Conservation (phyloP, 2,329 filamentous ascomycete genomes). For the Ploettnerulaceae sp. region DNA sequence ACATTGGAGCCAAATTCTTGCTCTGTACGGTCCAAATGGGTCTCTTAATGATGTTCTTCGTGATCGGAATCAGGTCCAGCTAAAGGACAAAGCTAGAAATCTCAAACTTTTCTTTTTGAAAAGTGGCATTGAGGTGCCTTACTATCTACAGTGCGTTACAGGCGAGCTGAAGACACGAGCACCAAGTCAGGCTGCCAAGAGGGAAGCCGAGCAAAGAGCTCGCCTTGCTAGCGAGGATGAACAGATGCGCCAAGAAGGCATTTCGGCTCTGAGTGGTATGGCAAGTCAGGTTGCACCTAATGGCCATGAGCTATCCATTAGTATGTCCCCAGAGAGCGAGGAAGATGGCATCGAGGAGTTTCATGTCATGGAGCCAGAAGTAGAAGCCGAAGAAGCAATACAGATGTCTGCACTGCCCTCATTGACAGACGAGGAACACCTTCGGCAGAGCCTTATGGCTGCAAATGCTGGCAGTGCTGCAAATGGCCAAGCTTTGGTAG, state of each 20-base stretch:
- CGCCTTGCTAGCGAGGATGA: constrained; percentile 55
- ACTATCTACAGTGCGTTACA: constrained; percentile 81
- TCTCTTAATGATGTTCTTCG: constrained; percentile 78
- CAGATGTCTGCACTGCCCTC: neutral
- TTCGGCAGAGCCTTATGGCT: constrained; percentile 6
- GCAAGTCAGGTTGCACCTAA: constrained; percentile 28
- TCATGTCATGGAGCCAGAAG: constrained; percentile 17
- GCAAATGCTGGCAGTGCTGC: neutral
- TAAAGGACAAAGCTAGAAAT: constrained; percentile 89
- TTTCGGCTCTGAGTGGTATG: constrained; percentile 50
- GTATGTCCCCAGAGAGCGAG: constrained; percentile 8
- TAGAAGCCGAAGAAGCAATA: neutral
- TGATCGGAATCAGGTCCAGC: constrained; percentile 83
- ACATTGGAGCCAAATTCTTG: constrained; percentile 89
- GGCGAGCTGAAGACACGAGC: constrained; percentile 84
- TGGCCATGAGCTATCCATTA: neutral
- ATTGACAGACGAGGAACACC: constrained; percentile 2
- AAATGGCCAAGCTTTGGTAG: too few relatives aligned
- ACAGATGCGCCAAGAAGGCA: constrained; percentile 55
- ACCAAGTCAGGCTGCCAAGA: constrained; percentile 65
- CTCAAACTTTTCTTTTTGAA: constrained; percentile 89
- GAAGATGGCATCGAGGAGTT: constrained; percentile 15
- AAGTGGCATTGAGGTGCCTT: constrained; percentile 84
- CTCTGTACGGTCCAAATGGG: constrained; percentile 74
- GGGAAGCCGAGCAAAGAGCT: constrained; percentile 61